Percentiles rank a stretch among this genome's conserved stretches.
phyloP scores from a whole-genome alignment of 2,329 filamentous ascomycete species.

The Graphiopsis chlorocephala region DNA sequence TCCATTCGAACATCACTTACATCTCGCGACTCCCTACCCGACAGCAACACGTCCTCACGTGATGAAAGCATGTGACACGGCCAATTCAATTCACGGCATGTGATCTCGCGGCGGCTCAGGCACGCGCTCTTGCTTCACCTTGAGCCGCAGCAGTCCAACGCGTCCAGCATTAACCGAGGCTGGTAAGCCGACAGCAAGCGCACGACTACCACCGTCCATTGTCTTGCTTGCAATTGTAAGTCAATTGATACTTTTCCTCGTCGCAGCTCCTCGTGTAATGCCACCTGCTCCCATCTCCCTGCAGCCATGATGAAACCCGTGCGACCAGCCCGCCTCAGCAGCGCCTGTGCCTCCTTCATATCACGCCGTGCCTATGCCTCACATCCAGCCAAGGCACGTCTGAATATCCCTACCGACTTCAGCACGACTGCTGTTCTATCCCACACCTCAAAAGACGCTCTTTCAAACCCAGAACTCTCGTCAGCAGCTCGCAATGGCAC shows the following conservation, averaged over 20 bases:
- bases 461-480: constrained; percentile 70
- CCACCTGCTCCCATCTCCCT: neutral
- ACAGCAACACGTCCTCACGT: neutral
- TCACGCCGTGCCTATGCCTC: constrained; percentile 45
- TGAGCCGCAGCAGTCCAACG: constrained; percentile 5
- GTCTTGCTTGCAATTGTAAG: neutral
- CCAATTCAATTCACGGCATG: neutral
- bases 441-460: constrained; percentile 71
- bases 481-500: constrained; percentile 38
- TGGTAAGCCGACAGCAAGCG: constrained; percentile 13
- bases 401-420: constrained; percentile 89
- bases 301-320: constrained; percentile 2
- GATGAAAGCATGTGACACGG: neutral
- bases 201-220: neutral
- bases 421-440: constrained; percentile 75
- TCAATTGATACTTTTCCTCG: neutral
- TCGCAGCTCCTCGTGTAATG: neutral
- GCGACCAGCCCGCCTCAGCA: constrained; percentile 6
- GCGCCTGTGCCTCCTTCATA: neutral
- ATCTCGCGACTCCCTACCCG: neutral
- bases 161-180: constrained; percentile 11
- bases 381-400: constrained; percentile 51
- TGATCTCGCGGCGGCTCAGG: constrained; percentile 1
- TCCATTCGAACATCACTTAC: neutral
- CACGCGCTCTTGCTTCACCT: neutral